phyloP scores from a whole-genome alignment of 352 stramenopile species.

The Globisporangium emineosum region DNA sequence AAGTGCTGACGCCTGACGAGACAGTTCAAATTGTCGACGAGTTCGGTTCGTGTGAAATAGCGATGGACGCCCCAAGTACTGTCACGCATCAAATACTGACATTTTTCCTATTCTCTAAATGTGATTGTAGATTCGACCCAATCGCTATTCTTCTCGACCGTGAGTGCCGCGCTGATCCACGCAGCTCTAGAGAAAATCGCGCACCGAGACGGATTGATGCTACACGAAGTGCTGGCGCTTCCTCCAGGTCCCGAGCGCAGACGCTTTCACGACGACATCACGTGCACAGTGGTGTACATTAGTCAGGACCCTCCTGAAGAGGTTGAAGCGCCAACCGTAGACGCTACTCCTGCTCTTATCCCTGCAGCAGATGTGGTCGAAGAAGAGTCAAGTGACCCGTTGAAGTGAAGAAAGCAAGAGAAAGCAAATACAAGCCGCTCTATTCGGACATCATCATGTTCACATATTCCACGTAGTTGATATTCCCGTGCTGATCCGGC shows the following conservation, averaged over 20 bases:
- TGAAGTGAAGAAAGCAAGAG: conserved; percentile 10
- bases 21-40: conserved; percentile 62
- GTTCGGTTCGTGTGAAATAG: conserved; percentile 40
- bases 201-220: conserved; percentile 61
- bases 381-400: conserved; percentile 5
- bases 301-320: conserved; percentile 14
- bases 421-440: conserved; percentile 1
- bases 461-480: conserved; percentile 94
- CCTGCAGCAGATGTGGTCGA: conserved; percentile 8
- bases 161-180: conserved; percentile 65
- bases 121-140: conserved; percentile 32
- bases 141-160: conserved; percentile 51
- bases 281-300: conserved; percentile 74
- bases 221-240: conserved; percentile 66
- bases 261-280: conserved; percentile 78
- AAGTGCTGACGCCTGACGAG: conserved; percentile 67
- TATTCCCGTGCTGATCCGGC: conserved; percentile 88
- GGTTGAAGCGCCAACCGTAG: conserved; percentile 4
- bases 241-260: conserved; percentile 42
- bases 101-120: neutral
- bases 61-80: neutral
- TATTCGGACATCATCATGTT: conserved; percentile 95
- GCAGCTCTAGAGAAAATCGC: conserved; percentile 65
- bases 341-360: neutral
- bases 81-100: neutral